These are phyloP conservation scores for Adiantum capillusveneris DNA, from an alignment of 75 land plant genomes.

Conservation along the genomic window DNA sequence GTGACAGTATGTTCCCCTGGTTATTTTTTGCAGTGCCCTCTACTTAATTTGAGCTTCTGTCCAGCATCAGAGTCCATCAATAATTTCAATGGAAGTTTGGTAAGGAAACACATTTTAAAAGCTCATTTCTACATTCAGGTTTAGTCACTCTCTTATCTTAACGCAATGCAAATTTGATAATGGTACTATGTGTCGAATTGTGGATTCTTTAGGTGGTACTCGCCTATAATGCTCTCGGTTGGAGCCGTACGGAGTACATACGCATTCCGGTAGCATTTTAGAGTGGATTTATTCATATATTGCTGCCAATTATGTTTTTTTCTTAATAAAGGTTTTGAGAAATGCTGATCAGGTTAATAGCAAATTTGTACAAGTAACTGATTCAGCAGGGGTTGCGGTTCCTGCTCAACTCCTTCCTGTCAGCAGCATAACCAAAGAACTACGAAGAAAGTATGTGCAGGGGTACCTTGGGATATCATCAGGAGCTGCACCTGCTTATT, in stretches of 20 bases:
- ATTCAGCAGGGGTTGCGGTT: neutral
- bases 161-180: too few relatives aligned
- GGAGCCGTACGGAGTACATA: constrained; percentile 45
- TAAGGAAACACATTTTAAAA: too few relatives aligned
- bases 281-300: too few relatives aligned
- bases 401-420: neutral
- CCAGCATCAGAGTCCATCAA: constrained; percentile 11
- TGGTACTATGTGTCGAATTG: too few relatives aligned
- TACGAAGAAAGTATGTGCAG: constrained; percentile 40
- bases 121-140: too few relatives aligned
- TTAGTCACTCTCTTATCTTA: too few relatives aligned
- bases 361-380: neutral
- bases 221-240: constrained; percentile 66
- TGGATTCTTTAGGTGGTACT: constrained; percentile 44
- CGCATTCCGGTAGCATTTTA: constrained; percentile 49
- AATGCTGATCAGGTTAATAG: constrained; percentile 5
- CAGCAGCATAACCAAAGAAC: neutral
- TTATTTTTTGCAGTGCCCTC: neutral
- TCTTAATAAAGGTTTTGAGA: too few relatives aligned
- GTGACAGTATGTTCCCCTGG: too few relatives aligned
- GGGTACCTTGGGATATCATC: constrained; percentile 39
- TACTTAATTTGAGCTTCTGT: neutral
- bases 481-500: constrained; percentile 32
- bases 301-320: too few relatives aligned
- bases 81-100: constrained; percentile 9